Evolutionary conservation across 176 grass and related monocot genomes (phyloP), one percentile per base, ranked within the genome.

Genomic region (Neostapfia colusana): DNA sequence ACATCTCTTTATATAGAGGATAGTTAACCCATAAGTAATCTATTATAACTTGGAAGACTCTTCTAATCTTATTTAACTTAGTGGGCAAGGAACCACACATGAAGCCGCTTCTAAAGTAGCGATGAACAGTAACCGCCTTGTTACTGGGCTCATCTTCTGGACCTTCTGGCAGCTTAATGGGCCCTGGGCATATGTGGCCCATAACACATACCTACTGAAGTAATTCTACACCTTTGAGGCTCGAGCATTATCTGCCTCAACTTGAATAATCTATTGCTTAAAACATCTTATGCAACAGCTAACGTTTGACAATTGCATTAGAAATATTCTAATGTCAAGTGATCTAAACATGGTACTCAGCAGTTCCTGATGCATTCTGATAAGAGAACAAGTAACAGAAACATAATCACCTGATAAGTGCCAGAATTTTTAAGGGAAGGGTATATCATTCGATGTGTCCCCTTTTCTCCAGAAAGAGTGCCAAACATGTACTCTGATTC

Each of bases 401-500:
- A 75, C 61, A 53, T 70, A 78, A 92, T 83, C 82, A 92, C 89
- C 95, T 92, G 66, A 73, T 58, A 70, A 56, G 37, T 69, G 63
- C 65, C 44, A 63, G 72, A 84, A 75, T 37, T 83, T 41, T 92
- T 79, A 70, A 73, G 1, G 36, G 89, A 79, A 63, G 67, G 73
- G 27, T 67, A 79, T 54, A 91, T 84, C 89, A 94, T 98, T 85
- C 75, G 79, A 81, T 98, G 95, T 12, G 58, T 77, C 65, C 95
- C 95, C 85, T 84, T 92, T 84, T 98, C 95, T 89, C 95, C 95
- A 82, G 66, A 86, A 94, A 98, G 89, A 61, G 68, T 90, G 18
- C 95, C 95, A 84, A 90, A 98, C 72, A 94, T 92, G 46, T 90
- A 98, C 80, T 90, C 91, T 72, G 89, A 92, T 87, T 92, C 91